A percentile compares a stretch with the other conserved stretches of the same genome.
phyloP scores from a whole-genome alignment of 768 basidiomycete species.

The Tulasnella sp. region DNA sequence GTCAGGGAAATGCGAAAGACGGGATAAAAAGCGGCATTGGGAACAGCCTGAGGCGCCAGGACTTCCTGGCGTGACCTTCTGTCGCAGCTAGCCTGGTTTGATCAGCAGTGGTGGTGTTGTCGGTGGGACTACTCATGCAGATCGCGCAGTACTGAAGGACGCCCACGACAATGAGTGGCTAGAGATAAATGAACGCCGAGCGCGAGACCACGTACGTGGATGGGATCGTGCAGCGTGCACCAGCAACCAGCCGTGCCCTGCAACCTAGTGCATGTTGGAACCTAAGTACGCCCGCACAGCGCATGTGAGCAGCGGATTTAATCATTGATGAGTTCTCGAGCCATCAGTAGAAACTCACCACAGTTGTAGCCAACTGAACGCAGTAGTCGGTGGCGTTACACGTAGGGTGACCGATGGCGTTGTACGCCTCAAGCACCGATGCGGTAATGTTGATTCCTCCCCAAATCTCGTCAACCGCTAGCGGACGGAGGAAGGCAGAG shows the following conservation, averaged over 20 bases:
- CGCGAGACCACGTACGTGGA: not conserved
- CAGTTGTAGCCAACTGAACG: not conserved
- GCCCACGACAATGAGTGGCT: not conserved
- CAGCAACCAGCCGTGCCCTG: slow-evolving; percentile 1
- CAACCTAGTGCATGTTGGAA: not conserved
- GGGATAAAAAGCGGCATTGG: not conserved
- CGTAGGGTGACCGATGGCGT: not conserved
- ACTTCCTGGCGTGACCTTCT: not conserved
- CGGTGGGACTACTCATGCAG: slow-evolving; percentile 5
- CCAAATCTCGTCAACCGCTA: not conserved
- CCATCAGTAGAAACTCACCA: not conserved
- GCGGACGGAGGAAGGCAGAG: not conserved
- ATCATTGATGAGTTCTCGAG: no score
- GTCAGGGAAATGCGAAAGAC: not conserved
- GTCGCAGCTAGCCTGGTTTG: not conserved
- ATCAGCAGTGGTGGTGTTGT: not conserved
- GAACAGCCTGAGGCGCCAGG: no score
- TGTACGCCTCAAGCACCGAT: not conserved
- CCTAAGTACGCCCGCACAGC: not conserved
- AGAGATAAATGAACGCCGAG: not conserved
- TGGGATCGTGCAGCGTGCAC: not conserved
- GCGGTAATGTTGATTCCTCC: not conserved
- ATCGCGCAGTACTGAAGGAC: not conserved
- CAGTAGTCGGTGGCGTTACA: not conserved
- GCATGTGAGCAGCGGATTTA: not conserved